Evolutionary conservation across 1,139 yeast genomes (phyloP).

Genomic region (Candida freyschussii): DNA sequence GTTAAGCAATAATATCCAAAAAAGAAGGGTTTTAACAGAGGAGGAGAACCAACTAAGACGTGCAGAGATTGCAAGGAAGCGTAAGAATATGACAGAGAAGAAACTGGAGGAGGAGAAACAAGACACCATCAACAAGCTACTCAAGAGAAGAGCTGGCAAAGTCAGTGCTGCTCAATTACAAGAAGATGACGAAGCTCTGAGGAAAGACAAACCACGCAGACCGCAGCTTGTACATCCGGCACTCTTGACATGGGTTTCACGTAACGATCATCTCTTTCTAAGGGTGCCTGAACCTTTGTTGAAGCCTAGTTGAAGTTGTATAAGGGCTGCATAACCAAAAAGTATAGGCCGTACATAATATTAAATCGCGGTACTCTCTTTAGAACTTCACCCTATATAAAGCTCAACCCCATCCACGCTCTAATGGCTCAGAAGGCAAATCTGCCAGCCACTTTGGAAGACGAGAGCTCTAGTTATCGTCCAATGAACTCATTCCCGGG

Average conservation of each 20-base stretch:
- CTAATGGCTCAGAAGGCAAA: too few relatives aligned
- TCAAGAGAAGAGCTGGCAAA: slow-evolving; percentile 67
- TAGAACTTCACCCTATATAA: too few relatives aligned
- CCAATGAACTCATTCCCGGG: too few relatives aligned
- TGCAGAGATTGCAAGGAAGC: slow-evolving; percentile 83
- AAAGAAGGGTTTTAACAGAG: slow-evolving; percentile 59
- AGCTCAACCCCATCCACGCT: slow-evolving; percentile 1
- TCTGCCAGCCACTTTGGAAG: too few relatives aligned
- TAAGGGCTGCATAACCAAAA: too few relatives aligned
- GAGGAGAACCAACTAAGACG: slow-evolving; percentile 79
- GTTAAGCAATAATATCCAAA: slow-evolving; percentile 32
- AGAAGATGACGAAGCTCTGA: slow-evolving; percentile 33
- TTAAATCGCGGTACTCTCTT: too few relatives aligned
- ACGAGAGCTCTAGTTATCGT: too few relatives aligned
- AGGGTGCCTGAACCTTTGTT: slow-evolving; percentile 20
- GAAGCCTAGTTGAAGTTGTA: too few relatives aligned
- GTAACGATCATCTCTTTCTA: slow-evolving; percentile 26
- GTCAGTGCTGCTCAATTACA: slow-evolving; percentile 34
- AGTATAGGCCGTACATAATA: too few relatives aligned
- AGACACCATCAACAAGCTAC: slow-evolving; percentile 80
- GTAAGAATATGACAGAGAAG: slow-evolving; percentile 80
- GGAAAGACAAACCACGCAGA: slow-evolving; percentile 32
- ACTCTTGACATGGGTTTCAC: slow-evolving; percentile 38
- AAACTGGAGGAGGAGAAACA: slow-evolving; percentile 87
- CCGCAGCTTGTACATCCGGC: slow-evolving; percentile 45